Evolutionary conservation across 345 rosid genomes (phyloP).

Genomic region (Noccaea bulbosa): DNA sequence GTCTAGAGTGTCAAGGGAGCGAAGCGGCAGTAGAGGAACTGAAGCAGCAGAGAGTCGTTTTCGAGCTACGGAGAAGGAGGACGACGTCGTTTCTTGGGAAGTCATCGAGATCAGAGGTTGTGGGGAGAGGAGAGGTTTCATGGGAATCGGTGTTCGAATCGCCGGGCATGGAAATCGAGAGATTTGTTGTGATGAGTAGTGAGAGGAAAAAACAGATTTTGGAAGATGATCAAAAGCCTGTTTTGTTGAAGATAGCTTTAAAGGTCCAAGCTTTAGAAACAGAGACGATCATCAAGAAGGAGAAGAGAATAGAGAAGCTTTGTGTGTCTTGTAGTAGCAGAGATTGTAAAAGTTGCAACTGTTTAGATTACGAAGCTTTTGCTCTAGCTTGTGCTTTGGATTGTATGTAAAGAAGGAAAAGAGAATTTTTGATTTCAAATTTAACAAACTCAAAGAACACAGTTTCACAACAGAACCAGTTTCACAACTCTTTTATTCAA

Average conservation of each 20-base stretch:
- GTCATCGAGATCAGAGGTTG: conserved; percentile 53
- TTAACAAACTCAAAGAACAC: conserved; percentile 41
- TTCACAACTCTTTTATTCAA: conserved; percentile 39
- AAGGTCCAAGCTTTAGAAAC: conserved; percentile 33
- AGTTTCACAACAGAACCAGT: conserved; percentile 22
- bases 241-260: conserved; percentile 40
- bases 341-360: conserved; percentile 31
- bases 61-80: conserved; percentile 66
- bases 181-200: conserved; percentile 31
- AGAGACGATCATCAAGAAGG: conserved; percentile 37
- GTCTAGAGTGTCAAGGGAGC: conserved; percentile 61
- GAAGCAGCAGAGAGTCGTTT: conserved; percentile 53
- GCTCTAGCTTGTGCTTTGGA: conserved; percentile 40
- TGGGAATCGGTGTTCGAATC: conserved; percentile 43
- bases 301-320: conserved; percentile 20
- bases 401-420: conserved; percentile 21
- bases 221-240: conserved; percentile 18
- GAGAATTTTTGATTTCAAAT: conserved; percentile 34
- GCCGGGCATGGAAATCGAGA: conserved; percentile 34
- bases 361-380: conserved; percentile 42
- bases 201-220: background rate
- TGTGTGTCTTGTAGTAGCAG: conserved; percentile 36
- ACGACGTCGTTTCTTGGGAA: conserved; percentile 44
- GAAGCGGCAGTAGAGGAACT: conserved; percentile 53
- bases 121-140: conserved; percentile 61